Conservation (phyloP, 768 basidiomycete genomes). For the Sistotremastrum niveocremeum region DNA sequence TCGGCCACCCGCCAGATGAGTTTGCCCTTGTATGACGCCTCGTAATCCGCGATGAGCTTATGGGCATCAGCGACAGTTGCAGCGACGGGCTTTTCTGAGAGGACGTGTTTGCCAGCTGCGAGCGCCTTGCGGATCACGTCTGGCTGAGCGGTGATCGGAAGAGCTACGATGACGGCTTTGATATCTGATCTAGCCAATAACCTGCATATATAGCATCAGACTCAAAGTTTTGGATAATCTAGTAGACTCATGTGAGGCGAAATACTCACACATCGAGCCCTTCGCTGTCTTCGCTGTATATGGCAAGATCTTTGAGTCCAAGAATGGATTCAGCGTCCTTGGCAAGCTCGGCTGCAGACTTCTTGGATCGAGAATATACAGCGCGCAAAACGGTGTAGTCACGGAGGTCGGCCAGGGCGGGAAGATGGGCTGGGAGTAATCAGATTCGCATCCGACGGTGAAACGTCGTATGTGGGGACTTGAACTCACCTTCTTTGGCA, state of each 20-base stretch:
- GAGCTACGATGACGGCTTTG: slow-evolving; percentile 54
- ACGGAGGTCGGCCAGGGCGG: slow-evolving; percentile 44
- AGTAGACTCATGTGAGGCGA: too few relatives aligned
- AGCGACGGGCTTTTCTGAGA: slow-evolving; percentile 82
- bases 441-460: slow-evolving; percentile 5
- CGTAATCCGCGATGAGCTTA: slow-evolving; percentile 52
- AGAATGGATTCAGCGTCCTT: slow-evolving; percentile 28
- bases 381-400: slow-evolving; percentile 42
- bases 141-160: slow-evolving; percentile 71
- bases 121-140: slow-evolving; percentile 47
- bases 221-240: too few relatives aligned
- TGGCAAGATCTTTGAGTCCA: slow-evolving; percentile 26
- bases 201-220: slow-evolving; percentile 9
- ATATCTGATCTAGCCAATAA: slow-evolving; percentile 61
- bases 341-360: slow-evolving; percentile 41
- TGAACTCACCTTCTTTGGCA: slow-evolving; percentile 58
- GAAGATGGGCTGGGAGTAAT: slow-evolving; percentile 52
- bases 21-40: slow-evolving; percentile 47
- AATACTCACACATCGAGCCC: slow-evolving; percentile 15
- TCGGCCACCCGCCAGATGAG: slow-evolving; percentile 75
- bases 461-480: slow-evolving; percentile 11
- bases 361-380: slow-evolving; percentile 68
- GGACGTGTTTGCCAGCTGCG: slow-evolving; percentile 72
- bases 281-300: slow-evolving; percentile 42
- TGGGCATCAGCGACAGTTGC: slow-evolving; percentile 52